Conservation (phyloP, 179 eudicot genomes). For the Camellia oleifera region DNA sequence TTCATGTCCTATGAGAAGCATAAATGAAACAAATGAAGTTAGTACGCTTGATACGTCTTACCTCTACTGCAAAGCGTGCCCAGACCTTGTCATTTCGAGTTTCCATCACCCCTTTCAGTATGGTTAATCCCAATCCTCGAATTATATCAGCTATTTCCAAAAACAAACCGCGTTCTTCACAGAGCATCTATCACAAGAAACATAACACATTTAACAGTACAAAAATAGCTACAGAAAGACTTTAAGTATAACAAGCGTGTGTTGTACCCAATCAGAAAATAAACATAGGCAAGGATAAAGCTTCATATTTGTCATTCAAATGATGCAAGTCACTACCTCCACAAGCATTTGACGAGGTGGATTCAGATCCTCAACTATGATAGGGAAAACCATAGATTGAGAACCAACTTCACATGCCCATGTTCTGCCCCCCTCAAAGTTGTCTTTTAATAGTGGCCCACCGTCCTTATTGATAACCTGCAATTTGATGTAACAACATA, state of each 20-base stretch:
- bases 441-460: conserved; percentile 57
- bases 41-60: conserved; percentile 21
- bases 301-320: background rate
- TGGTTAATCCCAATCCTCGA: conserved; percentile 93
- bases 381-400: conserved; percentile 84
- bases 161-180: conserved; percentile 87
- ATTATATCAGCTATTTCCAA: conserved; percentile 93
- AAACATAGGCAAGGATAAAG: background rate
- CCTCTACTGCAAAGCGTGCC: conserved; percentile 96
- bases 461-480: conserved; percentile 70
- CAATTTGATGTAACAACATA: conserved; percentile 11
- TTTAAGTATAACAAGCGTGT: background rate
- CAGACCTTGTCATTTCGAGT: conserved; percentile 77
- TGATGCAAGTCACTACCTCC: conserved; percentile 46
- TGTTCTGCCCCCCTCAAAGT: conserved; percentile 82
- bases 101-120: conserved; percentile 95
- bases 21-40: background rate
- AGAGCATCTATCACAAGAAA: conserved; percentile 62
- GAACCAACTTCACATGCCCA: conserved; percentile 98
- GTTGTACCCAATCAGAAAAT: background rate
- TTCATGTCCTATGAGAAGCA: no score
- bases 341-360: conserved; percentile 92
- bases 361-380: conserved; percentile 88
- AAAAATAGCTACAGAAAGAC: background rate
- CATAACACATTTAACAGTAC: background rate